Conservation (phyloP, 768 basidiomycete species). For the Galerina marginata region DNA sequence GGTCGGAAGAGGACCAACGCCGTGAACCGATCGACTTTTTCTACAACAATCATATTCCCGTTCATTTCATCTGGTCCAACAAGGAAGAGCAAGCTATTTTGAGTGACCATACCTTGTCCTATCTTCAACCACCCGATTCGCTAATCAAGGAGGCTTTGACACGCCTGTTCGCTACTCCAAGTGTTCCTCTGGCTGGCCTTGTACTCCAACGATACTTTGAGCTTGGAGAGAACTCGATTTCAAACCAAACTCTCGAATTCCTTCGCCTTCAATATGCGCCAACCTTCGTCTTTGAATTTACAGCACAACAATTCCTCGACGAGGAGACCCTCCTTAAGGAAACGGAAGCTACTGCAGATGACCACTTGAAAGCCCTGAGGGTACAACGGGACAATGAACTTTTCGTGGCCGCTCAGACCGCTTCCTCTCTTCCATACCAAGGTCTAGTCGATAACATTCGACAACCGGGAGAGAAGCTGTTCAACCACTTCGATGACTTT, state of each 20-base stretch:
- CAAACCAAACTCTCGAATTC: neutral
- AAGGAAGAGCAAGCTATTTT: conserved; percentile 3
- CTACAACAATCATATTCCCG: conserved; percentile 4
- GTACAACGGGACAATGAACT: neutral
- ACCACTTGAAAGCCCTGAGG: neutral
- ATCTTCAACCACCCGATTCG: conserved; percentile 9
- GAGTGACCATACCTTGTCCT: neutral
- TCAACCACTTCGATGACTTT: conserved; percentile 4
- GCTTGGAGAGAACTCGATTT: neutral
- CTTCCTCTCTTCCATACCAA: conserved; percentile 10
- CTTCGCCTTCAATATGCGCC: neutral
- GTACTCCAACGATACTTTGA: conserved; percentile 5
- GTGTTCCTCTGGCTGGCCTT: neutral
- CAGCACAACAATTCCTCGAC: neutral
- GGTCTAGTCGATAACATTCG: conserved; percentile 4
- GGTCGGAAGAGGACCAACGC: neutral
- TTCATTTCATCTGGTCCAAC: conserved; percentile 17
- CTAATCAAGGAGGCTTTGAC: conserved; percentile 11
- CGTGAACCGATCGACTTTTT: conserved; percentile 1
- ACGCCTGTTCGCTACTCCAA: neutral
- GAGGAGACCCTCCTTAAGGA: neutral
- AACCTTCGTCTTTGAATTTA: neutral
- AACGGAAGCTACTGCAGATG: neutral
- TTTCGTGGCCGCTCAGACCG: neutral
- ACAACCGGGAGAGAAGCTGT: neutral